Evolutionary conservation across 106 monocot genomes (phyloP).

Genomic region (Narthecium ossifragum): DNA sequence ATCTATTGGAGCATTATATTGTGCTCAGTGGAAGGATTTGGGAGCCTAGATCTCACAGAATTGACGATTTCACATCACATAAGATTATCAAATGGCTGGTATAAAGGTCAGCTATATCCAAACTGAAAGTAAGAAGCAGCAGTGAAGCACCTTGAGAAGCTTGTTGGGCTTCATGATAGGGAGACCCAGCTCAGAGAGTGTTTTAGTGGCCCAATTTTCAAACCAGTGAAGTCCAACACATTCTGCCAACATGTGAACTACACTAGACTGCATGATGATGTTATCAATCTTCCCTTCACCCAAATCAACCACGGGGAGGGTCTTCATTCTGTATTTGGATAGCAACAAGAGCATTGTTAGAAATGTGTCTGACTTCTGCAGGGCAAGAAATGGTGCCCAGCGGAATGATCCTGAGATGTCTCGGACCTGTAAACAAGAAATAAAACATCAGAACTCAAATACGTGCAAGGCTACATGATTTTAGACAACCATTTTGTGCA

Average conservation of each 20-base stretch:
- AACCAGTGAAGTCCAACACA: constrained; percentile 94
- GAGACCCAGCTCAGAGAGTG: constrained; percentile 65
- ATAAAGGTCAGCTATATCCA: no score
- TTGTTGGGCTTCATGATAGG: constrained; percentile 61
- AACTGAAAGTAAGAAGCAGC: background rate
- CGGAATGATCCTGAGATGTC: constrained; percentile 93
- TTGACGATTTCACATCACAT: no score
- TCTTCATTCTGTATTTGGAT: constrained; percentile 97
- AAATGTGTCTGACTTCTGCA: constrained; percentile 86
- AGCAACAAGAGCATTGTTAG: constrained; percentile 88
- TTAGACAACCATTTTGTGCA: no score
- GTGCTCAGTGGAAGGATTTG: no score
- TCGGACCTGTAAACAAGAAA: constrained; percentile 41
- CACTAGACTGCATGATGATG: constrained; percentile 86
- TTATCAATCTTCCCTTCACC: constrained; percentile 86
- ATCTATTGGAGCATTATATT: no score
- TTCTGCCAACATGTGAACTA: constrained; percentile 93
- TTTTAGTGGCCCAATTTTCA: constrained; percentile 85
- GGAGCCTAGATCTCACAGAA: no score
- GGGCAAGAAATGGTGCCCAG: constrained; percentile 95
- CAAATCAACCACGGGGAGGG: constrained; percentile 85
- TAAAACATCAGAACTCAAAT: background rate
- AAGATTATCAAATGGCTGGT: no score
- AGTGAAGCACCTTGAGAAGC: constrained; percentile 66
- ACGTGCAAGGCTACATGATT: background rate